phyloP scores from a whole-genome alignment of 345 rosid genomes.

The Corymbia maculata region DNA sequence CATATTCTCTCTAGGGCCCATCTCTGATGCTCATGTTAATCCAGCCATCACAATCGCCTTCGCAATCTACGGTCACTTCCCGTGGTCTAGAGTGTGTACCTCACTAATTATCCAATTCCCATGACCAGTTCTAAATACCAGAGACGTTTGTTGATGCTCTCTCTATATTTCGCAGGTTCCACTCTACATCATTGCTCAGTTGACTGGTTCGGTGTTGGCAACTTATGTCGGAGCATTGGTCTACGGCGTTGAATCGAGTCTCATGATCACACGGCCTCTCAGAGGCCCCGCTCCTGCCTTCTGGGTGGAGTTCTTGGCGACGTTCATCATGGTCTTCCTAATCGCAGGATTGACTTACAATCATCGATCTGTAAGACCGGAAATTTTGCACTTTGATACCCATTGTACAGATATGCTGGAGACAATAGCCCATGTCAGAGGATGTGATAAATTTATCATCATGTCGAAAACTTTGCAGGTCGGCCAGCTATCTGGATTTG shows the following conservation, averaged over 20 bases:
- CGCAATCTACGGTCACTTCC: slow-evolving; percentile 62
- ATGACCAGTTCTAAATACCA: neutral
- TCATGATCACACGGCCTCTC: slow-evolving; percentile 52
- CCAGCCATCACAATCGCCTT: slow-evolving; percentile 80
- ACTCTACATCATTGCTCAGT: slow-evolving; percentile 61
- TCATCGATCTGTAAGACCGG: slow-evolving; percentile 40
- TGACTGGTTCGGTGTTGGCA: slow-evolving; percentile 49
- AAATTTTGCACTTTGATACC: neutral
- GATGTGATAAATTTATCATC: neutral
- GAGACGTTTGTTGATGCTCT: neutral
- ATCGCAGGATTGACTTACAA: slow-evolving; percentile 44
- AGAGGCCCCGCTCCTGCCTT: slow-evolving; percentile 57
- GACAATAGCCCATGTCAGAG: neutral
- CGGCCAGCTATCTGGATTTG: slow-evolving; percentile 50
- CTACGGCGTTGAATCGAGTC: slow-evolving; percentile 43
- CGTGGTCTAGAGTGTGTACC: slow-evolving; percentile 56
- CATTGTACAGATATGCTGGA: neutral
- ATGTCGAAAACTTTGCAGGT: slow-evolving; percentile 22
- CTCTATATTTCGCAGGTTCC: slow-evolving; percentile 43
- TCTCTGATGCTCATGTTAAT: slow-evolving; percentile 84
- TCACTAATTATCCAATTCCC: neutral
- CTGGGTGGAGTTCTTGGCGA: slow-evolving; percentile 70
- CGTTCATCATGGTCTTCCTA: slow-evolving; percentile 56
- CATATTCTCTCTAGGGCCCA: slow-evolving; percentile 58
- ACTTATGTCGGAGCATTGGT: slow-evolving; percentile 40